Conservation (phyloP, 164 flowering plant genomes). For the Magnolia changhungtana region DNA sequence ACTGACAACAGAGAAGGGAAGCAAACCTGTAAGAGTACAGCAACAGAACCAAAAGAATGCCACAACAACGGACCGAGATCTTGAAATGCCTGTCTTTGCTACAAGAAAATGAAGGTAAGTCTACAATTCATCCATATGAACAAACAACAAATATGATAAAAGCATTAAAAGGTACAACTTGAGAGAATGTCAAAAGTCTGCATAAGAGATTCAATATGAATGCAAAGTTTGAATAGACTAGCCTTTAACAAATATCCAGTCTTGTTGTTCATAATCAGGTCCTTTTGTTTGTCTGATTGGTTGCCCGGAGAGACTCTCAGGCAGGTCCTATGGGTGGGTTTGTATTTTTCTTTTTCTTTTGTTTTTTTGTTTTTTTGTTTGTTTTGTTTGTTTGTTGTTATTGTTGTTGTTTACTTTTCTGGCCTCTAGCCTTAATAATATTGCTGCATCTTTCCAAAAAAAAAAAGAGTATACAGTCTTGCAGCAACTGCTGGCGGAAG, state of each 20-base stretch:
- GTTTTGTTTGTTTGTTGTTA: too few species aligned
- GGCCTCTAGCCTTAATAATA: too few species aligned
- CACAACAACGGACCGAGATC: conserved; percentile 83
- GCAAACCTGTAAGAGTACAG: conserved; percentile 78
- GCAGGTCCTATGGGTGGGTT: too few species aligned
- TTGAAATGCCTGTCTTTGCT: conserved; percentile 80
- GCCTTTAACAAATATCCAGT: not conserved
- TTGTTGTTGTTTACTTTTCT: too few species aligned
- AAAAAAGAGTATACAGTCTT: too few species aligned
- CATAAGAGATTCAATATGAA: not conserved
- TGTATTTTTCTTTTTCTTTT: too few species aligned
- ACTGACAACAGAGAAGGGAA: not conserved
- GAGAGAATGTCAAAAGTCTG: not conserved
- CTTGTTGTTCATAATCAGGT: not conserved
- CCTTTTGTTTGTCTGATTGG: too few species aligned
- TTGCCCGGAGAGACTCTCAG: too few species aligned
- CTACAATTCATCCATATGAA: not conserved
- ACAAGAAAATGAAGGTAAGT: conserved; percentile 13
- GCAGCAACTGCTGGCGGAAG: too few species aligned
- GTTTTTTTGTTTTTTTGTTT: too few species aligned
- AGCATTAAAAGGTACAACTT: not conserved
- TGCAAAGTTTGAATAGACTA: not conserved
- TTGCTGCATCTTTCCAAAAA: too few species aligned
- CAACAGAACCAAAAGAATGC: conserved; percentile 87
- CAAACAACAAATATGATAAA: not conserved